Conservation (phyloP, 306 rosid species). For the Glycine tomentella region DNA sequence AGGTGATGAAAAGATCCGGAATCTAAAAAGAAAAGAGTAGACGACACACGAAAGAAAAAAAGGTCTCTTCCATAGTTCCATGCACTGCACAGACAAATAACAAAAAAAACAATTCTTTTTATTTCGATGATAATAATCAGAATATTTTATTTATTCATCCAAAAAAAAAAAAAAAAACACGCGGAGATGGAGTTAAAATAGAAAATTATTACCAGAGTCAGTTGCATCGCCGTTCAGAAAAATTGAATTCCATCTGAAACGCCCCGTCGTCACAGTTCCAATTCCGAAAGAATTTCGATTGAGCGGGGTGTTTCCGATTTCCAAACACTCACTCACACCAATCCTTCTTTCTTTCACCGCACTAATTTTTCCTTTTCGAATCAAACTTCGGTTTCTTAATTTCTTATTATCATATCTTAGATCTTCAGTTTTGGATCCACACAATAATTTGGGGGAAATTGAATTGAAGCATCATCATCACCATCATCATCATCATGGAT, state of each 20-base stretch:
- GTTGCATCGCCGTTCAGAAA: not conserved
- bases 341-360: not conserved
- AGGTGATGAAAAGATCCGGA: not conserved
- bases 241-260: conserved; percentile 30
- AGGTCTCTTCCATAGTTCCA: no score
- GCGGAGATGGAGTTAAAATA: not conserved
- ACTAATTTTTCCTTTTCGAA: not conserved
- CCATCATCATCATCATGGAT: conserved; percentile 51
- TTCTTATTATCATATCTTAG: not conserved
- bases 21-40: not conserved
- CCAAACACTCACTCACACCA: not conserved
- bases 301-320: conserved; percentile 43
- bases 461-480: conserved; percentile 19
- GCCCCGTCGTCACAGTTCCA: conserved; percentile 39
- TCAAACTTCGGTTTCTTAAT: conserved; percentile 3
- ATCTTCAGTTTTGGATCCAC: conserved; percentile 28
- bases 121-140: not conserved
- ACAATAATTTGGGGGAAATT: conserved; percentile 26
- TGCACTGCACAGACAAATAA: not conserved
- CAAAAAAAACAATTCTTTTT: not conserved
- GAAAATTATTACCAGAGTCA: not conserved
- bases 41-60: not conserved
- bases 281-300: conserved; percentile 10
- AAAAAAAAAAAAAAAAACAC: no score
- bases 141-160: not conserved